Evolutionary conservation across 1,284 basidiomycete genomes (phyloP).

Genomic region (Puccinia polysora): DNA sequence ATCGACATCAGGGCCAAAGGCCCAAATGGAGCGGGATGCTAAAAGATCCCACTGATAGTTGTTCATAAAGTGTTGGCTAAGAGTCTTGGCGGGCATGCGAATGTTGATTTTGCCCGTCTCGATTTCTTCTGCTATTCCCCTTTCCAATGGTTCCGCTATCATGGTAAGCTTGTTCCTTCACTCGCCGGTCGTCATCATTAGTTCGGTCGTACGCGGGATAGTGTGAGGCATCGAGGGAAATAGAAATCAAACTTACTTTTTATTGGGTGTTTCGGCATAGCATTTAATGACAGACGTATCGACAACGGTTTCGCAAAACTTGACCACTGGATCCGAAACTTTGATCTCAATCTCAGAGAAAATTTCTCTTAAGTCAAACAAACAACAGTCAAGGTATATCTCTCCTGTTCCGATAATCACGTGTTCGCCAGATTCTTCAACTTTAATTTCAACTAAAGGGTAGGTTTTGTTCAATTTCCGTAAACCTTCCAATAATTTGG

Average conservation of each 20-base stretch:
- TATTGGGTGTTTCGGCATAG: slow-evolving; percentile 97
- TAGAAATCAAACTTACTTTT: slow-evolving; percentile 65
- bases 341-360: slow-evolving; percentile 99
- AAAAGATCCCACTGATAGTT: slow-evolving; percentile 98
- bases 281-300: slow-evolving; percentile 98
- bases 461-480: slow-evolving; percentile 97
- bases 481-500: slow-evolving; percentile 95
- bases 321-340: slow-evolving; percentile 96
- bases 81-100: slow-evolving; percentile 85
- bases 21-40: slow-evolving; percentile 97
- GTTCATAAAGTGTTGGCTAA: slow-evolving; percentile 87
- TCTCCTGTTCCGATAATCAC: slow-evolving; percentile 95
- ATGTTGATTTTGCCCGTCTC: slow-evolving; percentile 85
- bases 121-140: slow-evolving; percentile 87
- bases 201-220: too few species aligned
- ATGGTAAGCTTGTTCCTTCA: slow-evolving; percentile 88
- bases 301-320: slow-evolving; percentile 96
- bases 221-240: slow-evolving; percentile 23
- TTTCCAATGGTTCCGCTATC: slow-evolving; percentile 93
- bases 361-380: slow-evolving; percentile 87
- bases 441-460: slow-evolving; percentile 86
- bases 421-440: slow-evolving; percentile 97
- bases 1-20: slow-evolving; percentile 95
- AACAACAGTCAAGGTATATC: slow-evolving; percentile 89
- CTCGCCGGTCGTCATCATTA: neutral